phyloP scores from a whole-genome alignment of 2,329 filamentous ascomycete genomes.

The Pseudogymnoascus sp. region DNA sequence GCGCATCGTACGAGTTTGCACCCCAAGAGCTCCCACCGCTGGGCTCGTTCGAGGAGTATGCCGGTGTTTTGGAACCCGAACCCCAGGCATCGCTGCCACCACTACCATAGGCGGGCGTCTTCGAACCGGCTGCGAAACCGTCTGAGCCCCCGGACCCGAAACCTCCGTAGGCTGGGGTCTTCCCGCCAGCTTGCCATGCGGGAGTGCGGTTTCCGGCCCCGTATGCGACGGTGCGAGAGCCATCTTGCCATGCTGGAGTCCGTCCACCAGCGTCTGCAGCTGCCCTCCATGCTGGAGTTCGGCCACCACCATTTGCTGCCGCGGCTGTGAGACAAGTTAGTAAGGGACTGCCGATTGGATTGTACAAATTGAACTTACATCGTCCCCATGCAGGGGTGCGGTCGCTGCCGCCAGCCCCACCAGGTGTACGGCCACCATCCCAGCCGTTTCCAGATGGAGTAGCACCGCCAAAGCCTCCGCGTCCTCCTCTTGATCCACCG shows the following conservation, averaged over 20 bases:
- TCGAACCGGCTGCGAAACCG: conserved; percentile 59
- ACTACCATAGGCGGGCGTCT: conserved; percentile 67
- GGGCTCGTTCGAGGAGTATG: conserved; percentile 59
- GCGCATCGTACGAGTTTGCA: conserved; percentile 55
- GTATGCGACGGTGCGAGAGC: conserved; percentile 62
- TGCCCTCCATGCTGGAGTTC: conserved; percentile 56
- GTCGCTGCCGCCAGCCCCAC: conserved; percentile 50
- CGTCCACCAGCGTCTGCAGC: conserved; percentile 41
- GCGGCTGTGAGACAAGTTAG: conserved; percentile 36
- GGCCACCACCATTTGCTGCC: conserved; percentile 45
- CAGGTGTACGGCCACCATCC: conserved; percentile 58
- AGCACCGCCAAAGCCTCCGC: conserved; percentile 40
- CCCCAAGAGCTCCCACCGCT: conserved; percentile 48
- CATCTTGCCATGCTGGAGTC: conserved; percentile 63
- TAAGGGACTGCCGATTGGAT: background rate
- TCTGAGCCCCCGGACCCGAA: conserved; percentile 30
- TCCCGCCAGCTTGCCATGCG: conserved; percentile 70
- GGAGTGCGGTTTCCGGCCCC: conserved; percentile 65
- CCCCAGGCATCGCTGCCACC: conserved; percentile 52
- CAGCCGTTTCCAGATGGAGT: conserved; percentile 44
- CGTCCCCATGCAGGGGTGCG: conserved; percentile 71
- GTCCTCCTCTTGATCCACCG: conserved; percentile 35
- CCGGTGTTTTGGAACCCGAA: conserved; percentile 52
- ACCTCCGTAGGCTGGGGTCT: conserved; percentile 52
- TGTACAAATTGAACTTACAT: conserved; percentile 44